Evolutionary conservation across 2,329 filamentous ascomycete genomes (phyloP).

Genomic region (Cercospora citrullina): DNA sequence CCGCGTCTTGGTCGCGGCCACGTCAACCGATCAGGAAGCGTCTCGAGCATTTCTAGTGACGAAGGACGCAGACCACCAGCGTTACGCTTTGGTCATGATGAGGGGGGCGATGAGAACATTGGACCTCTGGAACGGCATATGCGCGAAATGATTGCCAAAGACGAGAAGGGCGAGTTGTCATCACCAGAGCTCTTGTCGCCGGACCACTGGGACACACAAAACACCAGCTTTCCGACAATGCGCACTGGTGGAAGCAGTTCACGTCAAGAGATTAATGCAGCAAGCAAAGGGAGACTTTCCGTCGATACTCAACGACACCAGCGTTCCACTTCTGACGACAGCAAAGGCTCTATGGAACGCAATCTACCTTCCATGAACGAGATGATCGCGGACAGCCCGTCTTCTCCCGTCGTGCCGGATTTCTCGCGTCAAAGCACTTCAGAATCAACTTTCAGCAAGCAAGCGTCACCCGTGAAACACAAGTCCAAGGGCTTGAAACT

Average conservation of each 20-base stretch:
- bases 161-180: conserved; percentile 40
- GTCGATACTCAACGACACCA: conserved; percentile 23
- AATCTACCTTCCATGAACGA: conserved; percentile 21
- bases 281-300: conserved; percentile 26
- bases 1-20: conserved; percentile 29
- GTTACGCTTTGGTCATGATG: conserved; percentile 47
- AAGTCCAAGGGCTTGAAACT: conserved; percentile 39
- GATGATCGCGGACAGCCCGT: conserved; percentile 16
- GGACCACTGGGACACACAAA: conserved; percentile 41
- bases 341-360: conserved; percentile 23
- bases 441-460: conserved; percentile 13
- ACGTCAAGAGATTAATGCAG: conserved; percentile 11
- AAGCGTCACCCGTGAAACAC: conserved; percentile 31
- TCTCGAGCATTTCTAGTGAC: conserved; percentile 34
- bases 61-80: conserved; percentile 46
- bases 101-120: conserved; percentile 44
- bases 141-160: conserved; percentile 46
- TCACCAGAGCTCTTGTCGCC: conserved; percentile 45
- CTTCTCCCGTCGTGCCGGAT: conserved; percentile 23
- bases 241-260: conserved; percentile 12
- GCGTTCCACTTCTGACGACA: conserved; percentile 29
- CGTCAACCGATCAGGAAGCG: conserved; percentile 31
- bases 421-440: conserved; percentile 12
- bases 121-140: conserved; percentile 51
- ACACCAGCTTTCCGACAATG: conserved; percentile 28